A percentile compares a stretch with the other conserved stretches of the same genome.
Conservation (phyloP, 179 eudicot genomes). For the Carnegiea gigantea region DNA sequence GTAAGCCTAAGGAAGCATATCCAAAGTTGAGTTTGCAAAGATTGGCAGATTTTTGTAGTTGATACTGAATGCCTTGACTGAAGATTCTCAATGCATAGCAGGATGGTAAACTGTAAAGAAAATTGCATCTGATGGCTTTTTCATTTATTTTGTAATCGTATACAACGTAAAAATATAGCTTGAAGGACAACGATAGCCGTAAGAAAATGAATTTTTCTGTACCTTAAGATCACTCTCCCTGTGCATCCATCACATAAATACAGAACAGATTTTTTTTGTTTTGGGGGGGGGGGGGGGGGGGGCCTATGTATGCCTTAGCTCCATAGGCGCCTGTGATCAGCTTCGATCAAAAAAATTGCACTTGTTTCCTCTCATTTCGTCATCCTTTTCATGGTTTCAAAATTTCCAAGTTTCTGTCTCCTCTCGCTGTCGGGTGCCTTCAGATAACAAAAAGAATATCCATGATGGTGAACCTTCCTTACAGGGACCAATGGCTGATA, state of each 20-base stretch:
- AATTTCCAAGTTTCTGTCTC: conserved; percentile 28
- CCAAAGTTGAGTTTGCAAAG: too few relatives aligned
- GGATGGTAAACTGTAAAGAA: too few relatives aligned
- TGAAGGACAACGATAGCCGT: conserved; percentile 30
- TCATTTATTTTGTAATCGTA: conserved; percentile 14
- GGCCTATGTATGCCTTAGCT: conserved; percentile 77
- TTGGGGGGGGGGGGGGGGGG: conserved; percentile 7
- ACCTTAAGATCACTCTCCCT: conserved; percentile 32
- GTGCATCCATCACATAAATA: conserved; percentile 36
- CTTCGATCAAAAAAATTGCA: conserved; percentile 7
- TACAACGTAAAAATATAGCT: conserved; percentile 39
- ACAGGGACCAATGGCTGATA: neutral
- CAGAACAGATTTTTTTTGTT: conserved; percentile 19
- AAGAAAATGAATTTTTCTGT: conserved; percentile 32
- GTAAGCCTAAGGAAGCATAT: too few relatives aligned
- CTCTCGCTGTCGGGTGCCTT: conserved; percentile 6
- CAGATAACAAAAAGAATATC: conserved; percentile 26
- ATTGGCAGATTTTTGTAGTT: too few relatives aligned
- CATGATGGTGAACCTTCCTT: conserved; percentile 1
- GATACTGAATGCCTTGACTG: too few relatives aligned
- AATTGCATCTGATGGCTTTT: conserved; percentile 12
- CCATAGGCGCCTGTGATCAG: conserved; percentile 51
- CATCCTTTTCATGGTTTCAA: conserved; percentile 28
- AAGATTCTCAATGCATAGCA: too few relatives aligned
- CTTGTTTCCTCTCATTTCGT: neutral